Evolutionary conservation across 306 rosid species (phyloP).

Genomic region (Quercus engelmannii): DNA sequence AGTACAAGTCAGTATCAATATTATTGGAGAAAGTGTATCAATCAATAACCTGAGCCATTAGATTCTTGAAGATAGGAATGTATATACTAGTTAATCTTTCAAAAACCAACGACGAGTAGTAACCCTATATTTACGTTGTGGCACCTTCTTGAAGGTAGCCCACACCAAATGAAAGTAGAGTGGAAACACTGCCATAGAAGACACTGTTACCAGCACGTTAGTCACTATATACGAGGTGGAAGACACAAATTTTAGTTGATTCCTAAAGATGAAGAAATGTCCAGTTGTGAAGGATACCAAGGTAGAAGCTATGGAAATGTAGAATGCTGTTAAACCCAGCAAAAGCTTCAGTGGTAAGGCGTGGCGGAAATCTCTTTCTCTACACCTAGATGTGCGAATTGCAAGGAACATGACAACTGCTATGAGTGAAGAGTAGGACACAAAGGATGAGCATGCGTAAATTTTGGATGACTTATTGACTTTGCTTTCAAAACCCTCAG

Average conservation of each 20-base stretch:
- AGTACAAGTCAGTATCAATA: too few species aligned
- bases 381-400: not conserved
- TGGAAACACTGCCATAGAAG: constrained; percentile 40
- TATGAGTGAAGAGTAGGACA: not conserved
- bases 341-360: constrained; percentile 39
- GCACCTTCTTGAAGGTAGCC: constrained; percentile 24
- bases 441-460: not conserved
- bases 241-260: constrained; percentile 13
- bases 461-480: not conserved
- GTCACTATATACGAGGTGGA: constrained; percentile 27
- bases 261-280: constrained; percentile 35
- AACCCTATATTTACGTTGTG: not conserved
- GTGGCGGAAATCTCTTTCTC: not conserved
- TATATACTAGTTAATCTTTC: too few species aligned
- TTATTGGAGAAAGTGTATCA: too few species aligned
- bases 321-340: constrained; percentile 36
- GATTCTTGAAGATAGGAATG: too few species aligned
- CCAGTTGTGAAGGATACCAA: constrained; percentile 40
- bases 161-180: constrained; percentile 36
- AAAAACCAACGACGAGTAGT: too few species aligned
- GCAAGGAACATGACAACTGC: not conserved
- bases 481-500: not conserved
- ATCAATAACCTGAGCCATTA: too few species aligned
- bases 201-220: constrained; percentile 33
- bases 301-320: constrained; percentile 41